phyloP scores from a whole-genome alignment of 1,139 yeast genomes.

The Suhomyces anneliseae region DNA sequence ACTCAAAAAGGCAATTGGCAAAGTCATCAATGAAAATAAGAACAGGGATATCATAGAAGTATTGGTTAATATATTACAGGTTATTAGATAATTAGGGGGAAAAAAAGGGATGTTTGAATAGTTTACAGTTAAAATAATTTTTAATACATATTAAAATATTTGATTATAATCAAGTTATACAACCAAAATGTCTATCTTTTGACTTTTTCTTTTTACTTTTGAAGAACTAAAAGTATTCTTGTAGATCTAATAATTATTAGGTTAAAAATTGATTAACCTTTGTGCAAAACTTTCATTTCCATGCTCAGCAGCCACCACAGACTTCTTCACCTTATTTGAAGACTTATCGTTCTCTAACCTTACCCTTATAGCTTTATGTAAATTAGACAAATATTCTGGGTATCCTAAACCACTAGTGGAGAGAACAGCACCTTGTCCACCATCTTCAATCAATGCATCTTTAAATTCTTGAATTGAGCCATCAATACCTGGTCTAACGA shows the following conservation, averaged over 20 bases:
- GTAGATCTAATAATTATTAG: too few relatives aligned
- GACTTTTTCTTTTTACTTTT: too few relatives aligned
- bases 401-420: constrained; percentile 50
- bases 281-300: constrained; percentile 39
- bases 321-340: constrained; percentile 32
- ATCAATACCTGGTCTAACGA: constrained; percentile 68
- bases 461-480: constrained; percentile 58
- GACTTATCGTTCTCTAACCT: constrained; percentile 49
- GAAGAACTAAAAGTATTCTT: not conserved
- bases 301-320: constrained; percentile 30
- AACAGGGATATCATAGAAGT: constrained; percentile 20
- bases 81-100: constrained; percentile 8
- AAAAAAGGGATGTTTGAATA: not conserved
- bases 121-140: not conserved
- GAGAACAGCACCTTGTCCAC: constrained; percentile 28
- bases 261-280: constrained; percentile 34
- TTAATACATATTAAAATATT: not conserved
- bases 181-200: not conserved
- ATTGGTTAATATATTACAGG: constrained; percentile 22
- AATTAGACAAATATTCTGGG: constrained; percentile 57
- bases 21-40: constrained; percentile 15
- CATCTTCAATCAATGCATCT: constrained; percentile 73
- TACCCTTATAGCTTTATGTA: constrained; percentile 63
- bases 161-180: not conserved
- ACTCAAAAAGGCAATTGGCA: constrained; percentile 22